Evolutionary conservation across 2,329 filamentous ascomycete genomes (phyloP), one percentile per base, ranked within the genome.

Genomic region (Diplodia sapinea): DNA sequence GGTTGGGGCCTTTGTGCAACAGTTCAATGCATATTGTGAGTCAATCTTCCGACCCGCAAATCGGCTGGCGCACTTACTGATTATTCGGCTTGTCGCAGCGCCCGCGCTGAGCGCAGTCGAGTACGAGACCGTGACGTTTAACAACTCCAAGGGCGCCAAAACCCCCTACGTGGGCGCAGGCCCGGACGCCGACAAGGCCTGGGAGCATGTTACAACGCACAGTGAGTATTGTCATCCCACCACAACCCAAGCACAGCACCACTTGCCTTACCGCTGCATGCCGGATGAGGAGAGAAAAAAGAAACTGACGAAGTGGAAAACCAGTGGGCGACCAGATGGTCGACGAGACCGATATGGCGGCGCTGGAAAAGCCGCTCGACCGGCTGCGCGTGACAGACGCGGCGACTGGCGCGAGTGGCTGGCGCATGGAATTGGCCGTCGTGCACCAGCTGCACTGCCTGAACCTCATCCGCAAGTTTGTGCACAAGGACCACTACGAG

Each of bases 291-390:
- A 26, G 26, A 3, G 26, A 38, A 13, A 11, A 47, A 47, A 7
- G 11, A n/a, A 11, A 72, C 78, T 79, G 69, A 71, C 72, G 43
- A 15, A 1, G 23, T 31, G 1, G 67, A 66, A 23, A 23, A 69
- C 70, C 23, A 86, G 86, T 89, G 31, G 86, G 86, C 47, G 86
- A 89, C 73, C 85, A 86, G 71, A 87, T 87, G 82, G 85, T 89
- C 63, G 83, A 83, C 0, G 78, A 81, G 26, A 78, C 82, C 6
- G 86, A 88, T 71, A 82, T 88, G 43, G 76, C 82, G 50, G 82
- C 82, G 26, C 81, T 89, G 0, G 82, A 82, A 4, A 84, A 87
- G 69, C 83, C 84, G 2, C 74, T 78, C 47, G 77, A 82, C 26
- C 85, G 85, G 0, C 78, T 88, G n/a, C 84, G 82, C 71, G 83